phyloP scores from a whole-genome alignment of 2,329 filamentous ascomycete species.

The Trichoderma atroviride region DNA sequence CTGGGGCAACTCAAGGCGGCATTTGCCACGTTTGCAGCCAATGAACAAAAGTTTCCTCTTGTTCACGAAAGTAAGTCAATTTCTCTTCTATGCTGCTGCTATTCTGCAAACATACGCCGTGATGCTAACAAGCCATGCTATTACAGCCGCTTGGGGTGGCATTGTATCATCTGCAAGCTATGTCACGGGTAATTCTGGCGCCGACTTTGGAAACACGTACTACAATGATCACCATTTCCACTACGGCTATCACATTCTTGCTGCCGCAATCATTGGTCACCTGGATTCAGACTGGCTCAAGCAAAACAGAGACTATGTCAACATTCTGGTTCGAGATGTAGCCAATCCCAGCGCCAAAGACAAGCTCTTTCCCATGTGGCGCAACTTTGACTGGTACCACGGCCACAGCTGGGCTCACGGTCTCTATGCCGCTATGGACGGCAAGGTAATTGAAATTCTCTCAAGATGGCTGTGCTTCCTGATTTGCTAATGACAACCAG shows the following conservation, averaged over 20 bases:
- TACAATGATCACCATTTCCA: conserved; percentile 80
- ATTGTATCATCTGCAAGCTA: conserved; percentile 78
- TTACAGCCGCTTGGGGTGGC: conserved; percentile 70
- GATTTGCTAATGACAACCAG: conserved; percentile 32
- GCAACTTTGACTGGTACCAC: conserved; percentile 91
- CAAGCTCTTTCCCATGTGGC: conserved; percentile 75
- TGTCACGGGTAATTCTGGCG: conserved; percentile 64
- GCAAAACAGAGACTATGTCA: conserved; percentile 76
- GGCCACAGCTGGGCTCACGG: conserved; percentile 94
- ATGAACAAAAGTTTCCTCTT: conserved; percentile 68
- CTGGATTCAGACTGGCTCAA: conserved; percentile 75
- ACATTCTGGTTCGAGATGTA: conserved; percentile 79
- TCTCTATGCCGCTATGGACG: conserved; percentile 69
- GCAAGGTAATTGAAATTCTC: conserved; percentile 55
- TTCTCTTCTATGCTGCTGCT: not conserved
- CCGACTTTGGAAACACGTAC: conserved; percentile 87
- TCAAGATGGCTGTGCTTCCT: not conserved
- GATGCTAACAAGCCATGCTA: not conserved
- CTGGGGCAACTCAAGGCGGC: conserved; percentile 65
- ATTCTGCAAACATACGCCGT: not conserved
- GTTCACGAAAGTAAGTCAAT: conserved; percentile 60
- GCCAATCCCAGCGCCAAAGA: conserved; percentile 76
- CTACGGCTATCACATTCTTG: conserved; percentile 87
- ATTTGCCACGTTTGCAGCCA: conserved; percentile 67
- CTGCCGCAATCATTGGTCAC: conserved; percentile 79